Base-by-base conservation (phyloP, 179 eudicot species). In the Patellifolia procumbens region DNA sequence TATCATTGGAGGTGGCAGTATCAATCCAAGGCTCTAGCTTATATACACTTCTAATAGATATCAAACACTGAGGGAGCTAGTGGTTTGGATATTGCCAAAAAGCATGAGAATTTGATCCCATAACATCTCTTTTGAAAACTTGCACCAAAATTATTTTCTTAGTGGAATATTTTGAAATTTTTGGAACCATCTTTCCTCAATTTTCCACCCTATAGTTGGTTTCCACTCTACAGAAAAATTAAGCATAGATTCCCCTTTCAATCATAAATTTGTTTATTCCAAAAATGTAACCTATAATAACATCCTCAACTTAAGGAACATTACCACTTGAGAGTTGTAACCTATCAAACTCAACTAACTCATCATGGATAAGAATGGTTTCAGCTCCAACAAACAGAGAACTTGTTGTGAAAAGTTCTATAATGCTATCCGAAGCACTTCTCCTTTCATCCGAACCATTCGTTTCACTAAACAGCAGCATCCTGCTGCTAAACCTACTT, bases 101-200 rank as follows among this genome's bases (percentile, higher is more conserved):
- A 63, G 24, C 29, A 46, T 22, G 80, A 81, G 84, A 78, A 84
- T 81, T 78, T 75, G 84, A 84, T 84, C 69, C 86, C 65, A 35
- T 31, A 45, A 75, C 76, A 70, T 81, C 67, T 81, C 81, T 83
- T 77, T 78, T 78, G 82, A 81, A 78, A 81, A 81, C 58, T 42
- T 75, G 78, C 34, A 63, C 73, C 74, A 61, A 78, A 74, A 59
- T 78, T 76, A 46, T 56, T 61, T 43, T 72, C 61, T 13, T 76
- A 67, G 55, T 81, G 78, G 70, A 49, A 20, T 29, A 19, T 4
- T 70, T 70, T 70, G 73, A 70, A 70, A 65, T 71, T 43, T 76
- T 34, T 42, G 53, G 45, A 31, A 70, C 56, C 31, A 75, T 52
- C 68, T 64, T 71, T 56, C 61, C 70, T 58, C 66, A 37, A 77